phyloP scores from a whole-genome alignment of 2,329 filamentous ascomycete species.

The Neonectria coccinea region DNA sequence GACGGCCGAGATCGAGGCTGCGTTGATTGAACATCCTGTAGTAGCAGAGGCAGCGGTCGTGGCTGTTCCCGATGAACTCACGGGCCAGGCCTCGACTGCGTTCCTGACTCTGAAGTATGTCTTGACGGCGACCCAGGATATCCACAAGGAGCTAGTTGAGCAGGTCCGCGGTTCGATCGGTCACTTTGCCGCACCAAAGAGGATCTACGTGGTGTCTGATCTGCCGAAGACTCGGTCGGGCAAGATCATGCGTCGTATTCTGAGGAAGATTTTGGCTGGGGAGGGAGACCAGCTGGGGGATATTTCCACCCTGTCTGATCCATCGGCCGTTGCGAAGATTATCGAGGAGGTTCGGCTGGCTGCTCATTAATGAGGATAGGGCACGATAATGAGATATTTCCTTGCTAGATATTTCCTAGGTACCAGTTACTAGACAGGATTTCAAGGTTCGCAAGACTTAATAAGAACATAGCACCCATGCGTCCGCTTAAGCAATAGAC shows the following conservation, averaged over 20 bases:
- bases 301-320: conserved; percentile 88
- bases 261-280: conserved; percentile 92
- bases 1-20: conserved; percentile 96
- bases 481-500: no score
- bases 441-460: background rate
- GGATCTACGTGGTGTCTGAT: conserved; percentile 86
- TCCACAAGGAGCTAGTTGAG: conserved; percentile 87
- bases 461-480: no score
- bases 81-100: conserved; percentile 92
- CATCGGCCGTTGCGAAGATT: conserved; percentile 85
- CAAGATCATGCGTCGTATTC: conserved; percentile 95
- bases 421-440: background rate
- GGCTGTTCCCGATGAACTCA: conserved; percentile 88
- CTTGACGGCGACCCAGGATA: conserved; percentile 66
- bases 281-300: conserved; percentile 95
- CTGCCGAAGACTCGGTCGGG: conserved; percentile 93
- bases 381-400: background rate
- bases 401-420: background rate
- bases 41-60: conserved; percentile 94
- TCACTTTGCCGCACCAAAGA: conserved; percentile 92
- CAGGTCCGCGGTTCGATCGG: conserved; percentile 95
- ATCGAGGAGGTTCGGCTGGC: conserved; percentile 62
- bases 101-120: conserved; percentile 83
- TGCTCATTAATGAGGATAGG: conserved; percentile 3
- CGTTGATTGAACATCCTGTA: conserved; percentile 85